Evolutionary conservation across 106 monocot species (phyloP).

Genomic region (Dioscorea alata): DNA sequence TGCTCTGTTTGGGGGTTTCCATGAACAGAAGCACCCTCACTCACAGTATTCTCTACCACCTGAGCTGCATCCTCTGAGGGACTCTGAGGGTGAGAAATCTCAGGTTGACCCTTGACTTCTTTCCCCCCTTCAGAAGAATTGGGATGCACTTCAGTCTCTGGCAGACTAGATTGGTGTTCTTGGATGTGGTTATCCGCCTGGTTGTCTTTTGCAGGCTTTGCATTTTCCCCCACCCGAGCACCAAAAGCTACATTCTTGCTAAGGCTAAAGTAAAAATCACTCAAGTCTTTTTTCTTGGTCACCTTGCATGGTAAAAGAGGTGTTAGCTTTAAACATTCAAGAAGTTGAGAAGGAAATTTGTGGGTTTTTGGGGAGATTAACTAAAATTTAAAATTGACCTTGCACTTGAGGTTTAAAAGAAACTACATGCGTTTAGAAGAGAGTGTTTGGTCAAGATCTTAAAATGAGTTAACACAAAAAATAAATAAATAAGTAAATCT

Average conservation of each 20-base stretch:
- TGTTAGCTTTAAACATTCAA: too few species aligned
- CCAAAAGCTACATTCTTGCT: conserved; percentile 87
- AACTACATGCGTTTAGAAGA: background rate
- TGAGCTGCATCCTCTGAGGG: background rate
- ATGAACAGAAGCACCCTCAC: background rate
- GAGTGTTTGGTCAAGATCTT: background rate
- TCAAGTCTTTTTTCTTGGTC: conserved; percentile 74
- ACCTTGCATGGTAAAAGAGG: conserved; percentile 35
- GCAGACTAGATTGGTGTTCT: conserved; percentile 1
- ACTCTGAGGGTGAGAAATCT: background rate
- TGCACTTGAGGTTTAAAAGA: background rate
- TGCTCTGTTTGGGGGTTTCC: conserved; percentile 12
- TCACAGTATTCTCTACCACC: background rate
- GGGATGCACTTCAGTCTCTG: conserved; percentile 2
- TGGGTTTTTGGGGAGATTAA: too few species aligned
- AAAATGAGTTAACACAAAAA: background rate
- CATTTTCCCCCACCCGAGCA: conserved; percentile 12
- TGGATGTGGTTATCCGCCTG: background rate
- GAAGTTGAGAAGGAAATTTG: too few species aligned
- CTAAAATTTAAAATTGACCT: too few species aligned
- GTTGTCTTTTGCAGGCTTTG: conserved; percentile 21
- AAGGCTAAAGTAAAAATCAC: conserved; percentile 84
- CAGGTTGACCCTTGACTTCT: conserved; percentile 7
- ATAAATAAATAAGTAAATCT: background rate
- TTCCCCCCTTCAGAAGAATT: background rate